Percentiles rank a stretch among this genome's conserved stretches.
These are phyloP conservation scores for Camellia japonica DNA, from an alignment of 148 eudicot genomes.

Conservation along the genomic window DNA sequence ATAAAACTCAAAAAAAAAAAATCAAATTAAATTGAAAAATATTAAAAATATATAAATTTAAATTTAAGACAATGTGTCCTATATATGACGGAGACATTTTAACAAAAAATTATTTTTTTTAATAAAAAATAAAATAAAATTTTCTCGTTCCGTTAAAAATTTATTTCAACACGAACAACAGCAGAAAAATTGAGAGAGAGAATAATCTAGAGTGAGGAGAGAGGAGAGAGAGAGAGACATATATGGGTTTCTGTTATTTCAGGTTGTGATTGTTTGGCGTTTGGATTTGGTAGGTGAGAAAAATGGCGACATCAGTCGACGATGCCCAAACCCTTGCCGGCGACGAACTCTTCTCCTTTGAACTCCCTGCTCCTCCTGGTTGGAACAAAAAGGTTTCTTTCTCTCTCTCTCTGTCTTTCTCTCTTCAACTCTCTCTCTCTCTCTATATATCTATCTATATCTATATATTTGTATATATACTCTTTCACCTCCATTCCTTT, in stretches of 20 bases:
- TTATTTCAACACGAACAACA: constrained; percentile 15
- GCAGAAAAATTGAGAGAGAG: constrained; percentile 1
- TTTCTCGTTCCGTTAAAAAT: no score
- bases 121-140: no score
- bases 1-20: no score
- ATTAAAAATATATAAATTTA: no score
- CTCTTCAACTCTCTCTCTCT: neutral
- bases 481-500: neutral
- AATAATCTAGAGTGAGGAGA: neutral
- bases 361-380: constrained; percentile 81
- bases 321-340: constrained; percentile 4
- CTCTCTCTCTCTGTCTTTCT: constrained; percentile 13
- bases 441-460: neutral
- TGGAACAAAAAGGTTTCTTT: constrained; percentile 62
- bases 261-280: constrained; percentile 7
- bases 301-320: constrained; percentile 50
- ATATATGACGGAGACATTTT: no score
- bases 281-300: constrained; percentile 33
- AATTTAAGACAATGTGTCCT: no score
- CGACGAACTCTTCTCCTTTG: constrained; percentile 55
- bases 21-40: no score
- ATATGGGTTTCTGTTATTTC: neutral
- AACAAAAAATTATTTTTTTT: no score
- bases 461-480: neutral
- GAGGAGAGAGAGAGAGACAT: neutral